Evolutionary conservation across 2,329 filamentous ascomycete species (phyloP), one percentile per base, ranked within the genome.

Genomic region (Helotiales sp.): DNA sequence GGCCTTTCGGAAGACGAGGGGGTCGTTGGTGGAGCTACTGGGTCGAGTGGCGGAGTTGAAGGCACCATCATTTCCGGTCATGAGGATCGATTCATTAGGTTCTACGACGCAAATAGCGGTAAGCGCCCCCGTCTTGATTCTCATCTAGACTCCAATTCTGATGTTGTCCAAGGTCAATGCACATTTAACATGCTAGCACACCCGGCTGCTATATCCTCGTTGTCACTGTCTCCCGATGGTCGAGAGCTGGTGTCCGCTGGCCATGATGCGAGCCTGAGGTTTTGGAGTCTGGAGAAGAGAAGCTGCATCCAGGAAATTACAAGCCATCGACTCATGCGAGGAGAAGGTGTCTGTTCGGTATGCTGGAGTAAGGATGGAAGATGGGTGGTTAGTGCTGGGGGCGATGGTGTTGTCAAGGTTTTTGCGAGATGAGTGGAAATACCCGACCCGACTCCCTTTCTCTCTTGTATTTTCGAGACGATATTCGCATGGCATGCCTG

Each of bases 101-200:
- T 99, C 85, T 99, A 97, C 79, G 96, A 99, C 83, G 96, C 96
- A 70, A 98, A 99, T 78, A 97, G 93, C 81, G 96, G 96, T 98
- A 91, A 80, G 92, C 87, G 49, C 37, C 47, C 22, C 47, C 54
- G 30, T 8, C 6, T 22, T 5, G 15, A 40, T 55, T 32, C 1
- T 17, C 5, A 22, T 34, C 43, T 20, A 20, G 32, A 22, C 17
- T 28, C 28, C 13, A n/a, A 28, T 45, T 57, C 66, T 70, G 47
- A 67, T n/a, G 6, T 11, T 30, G n/a, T 47, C 2, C 5, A 47
- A 98, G 96, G 96, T 65, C 96, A 99, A 93, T 97, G 94, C 82
- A 98, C 96, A 71, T 99, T 99, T 81, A 96, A 92, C 76, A 99
- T 99, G 96, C 88, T 98, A 67, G 96, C 96, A 6, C 96, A 99